Evolutionary conservation across 305 asterid species (phyloP).

Genomic region (Fraxinus greggii): DNA sequence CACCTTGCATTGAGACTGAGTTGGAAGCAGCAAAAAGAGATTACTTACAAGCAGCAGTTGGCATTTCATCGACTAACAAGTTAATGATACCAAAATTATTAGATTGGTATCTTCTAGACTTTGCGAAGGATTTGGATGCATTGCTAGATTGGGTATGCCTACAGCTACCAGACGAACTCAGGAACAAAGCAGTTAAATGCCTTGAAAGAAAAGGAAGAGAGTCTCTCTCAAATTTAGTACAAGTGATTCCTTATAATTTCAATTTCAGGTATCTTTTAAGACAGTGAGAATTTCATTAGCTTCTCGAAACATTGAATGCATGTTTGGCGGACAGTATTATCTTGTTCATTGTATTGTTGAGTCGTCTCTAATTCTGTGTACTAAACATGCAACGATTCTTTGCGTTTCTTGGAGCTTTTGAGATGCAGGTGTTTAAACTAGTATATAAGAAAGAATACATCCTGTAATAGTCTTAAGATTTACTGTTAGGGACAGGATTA

Average conservation of each 20-base stretch:
- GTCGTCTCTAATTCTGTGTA: neutral
- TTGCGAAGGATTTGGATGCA: slow-evolving; percentile 73
- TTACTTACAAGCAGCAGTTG: slow-evolving; percentile 72
- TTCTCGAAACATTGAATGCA: neutral
- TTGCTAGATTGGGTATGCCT: slow-evolving; percentile 79
- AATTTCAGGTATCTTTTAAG: slow-evolving; percentile 73
- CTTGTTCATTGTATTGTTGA: neutral
- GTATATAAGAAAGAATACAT: neutral
- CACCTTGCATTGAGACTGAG: slow-evolving; percentile 60
- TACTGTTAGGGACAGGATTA: neutral
- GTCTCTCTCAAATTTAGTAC: slow-evolving; percentile 45
- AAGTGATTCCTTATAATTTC: slow-evolving; percentile 66
- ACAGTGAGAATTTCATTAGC: slow-evolving; percentile 14
- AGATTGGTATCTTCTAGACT: slow-evolving; percentile 83
- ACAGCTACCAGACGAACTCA: slow-evolving; percentile 62
- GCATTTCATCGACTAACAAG: slow-evolving; percentile 57
- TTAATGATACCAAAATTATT: slow-evolving; percentile 66
- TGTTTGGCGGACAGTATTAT: neutral
- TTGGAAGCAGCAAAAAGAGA: slow-evolving; percentile 69
- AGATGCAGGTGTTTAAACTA: neutral
- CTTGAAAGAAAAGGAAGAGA: slow-evolving; percentile 44
- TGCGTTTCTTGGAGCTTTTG: neutral
- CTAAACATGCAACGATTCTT: neutral
- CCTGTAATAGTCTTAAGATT: neutral
- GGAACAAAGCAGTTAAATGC: slow-evolving; percentile 50